phyloP scores from a whole-genome alignment of 1,139 yeast genomes.

The Suhomyces bolitotheri region DNA sequence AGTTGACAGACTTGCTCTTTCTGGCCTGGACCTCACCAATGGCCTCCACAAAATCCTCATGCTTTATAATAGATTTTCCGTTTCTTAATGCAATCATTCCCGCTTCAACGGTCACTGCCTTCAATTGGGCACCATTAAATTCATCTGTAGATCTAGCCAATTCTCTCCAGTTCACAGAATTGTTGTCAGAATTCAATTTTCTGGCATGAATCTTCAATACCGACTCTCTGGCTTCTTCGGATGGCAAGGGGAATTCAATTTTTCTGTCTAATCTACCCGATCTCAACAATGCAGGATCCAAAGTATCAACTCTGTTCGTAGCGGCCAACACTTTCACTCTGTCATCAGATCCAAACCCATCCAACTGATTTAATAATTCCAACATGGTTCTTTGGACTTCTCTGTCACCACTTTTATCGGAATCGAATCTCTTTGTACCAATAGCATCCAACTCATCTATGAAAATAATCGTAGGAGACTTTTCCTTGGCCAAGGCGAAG shows the following conservation, averaged over 20 bases:
- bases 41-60: constrained; percentile 98
- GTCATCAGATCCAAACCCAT: constrained; percentile 98
- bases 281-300: constrained; percentile 95
- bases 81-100: constrained; percentile 99
- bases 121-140: constrained; percentile 96
- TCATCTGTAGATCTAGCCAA: constrained; percentile 97
- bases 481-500: constrained; percentile 96
- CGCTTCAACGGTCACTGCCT: constrained; percentile 98
- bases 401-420: constrained; percentile 96
- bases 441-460: constrained; percentile 98
- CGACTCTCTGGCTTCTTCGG: constrained; percentile 96
- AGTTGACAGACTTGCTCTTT: constrained; percentile 90
- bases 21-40: constrained; percentile 98
- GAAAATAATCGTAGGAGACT: constrained; percentile 96
- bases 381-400: constrained; percentile 99
- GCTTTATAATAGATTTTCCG: constrained; percentile 88
- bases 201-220: constrained; percentile 96
- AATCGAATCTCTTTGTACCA: constrained; percentile 97
- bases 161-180: constrained; percentile 93
- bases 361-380: constrained; percentile 93
- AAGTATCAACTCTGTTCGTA: constrained; percentile 94
- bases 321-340: constrained; percentile 97
- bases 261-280: constrained; percentile 97
- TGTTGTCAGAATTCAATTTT: constrained; percentile 89
- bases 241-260: constrained; percentile 95